Percentiles rank a stretch among this genome's conserved stretches.
Conservation (phyloP, 2,329 filamentous ascomycete genomes). For the Pseudogymnoascus sp. region DNA sequence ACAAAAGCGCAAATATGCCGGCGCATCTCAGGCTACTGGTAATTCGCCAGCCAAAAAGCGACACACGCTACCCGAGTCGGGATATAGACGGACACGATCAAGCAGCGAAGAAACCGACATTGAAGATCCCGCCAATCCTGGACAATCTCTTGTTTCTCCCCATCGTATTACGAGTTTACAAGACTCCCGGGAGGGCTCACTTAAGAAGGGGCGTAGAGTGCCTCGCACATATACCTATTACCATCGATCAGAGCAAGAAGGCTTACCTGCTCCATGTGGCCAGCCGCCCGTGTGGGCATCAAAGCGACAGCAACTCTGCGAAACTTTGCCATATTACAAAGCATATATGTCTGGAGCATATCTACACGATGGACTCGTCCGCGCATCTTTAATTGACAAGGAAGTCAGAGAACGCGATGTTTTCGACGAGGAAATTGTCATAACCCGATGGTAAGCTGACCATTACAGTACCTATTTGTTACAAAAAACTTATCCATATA, state of each 20-base stretch:
- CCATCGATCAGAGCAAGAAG: background rate
- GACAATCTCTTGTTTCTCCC: background rate
- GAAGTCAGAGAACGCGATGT: conserved; percentile 46
- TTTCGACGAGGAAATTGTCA: conserved; percentile 51
- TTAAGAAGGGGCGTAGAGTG: no score
- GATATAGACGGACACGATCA: no score
- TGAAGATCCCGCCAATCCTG: background rate
- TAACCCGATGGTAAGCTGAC: conserved; percentile 48
- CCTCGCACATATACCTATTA: background rate
- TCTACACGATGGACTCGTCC: conserved; percentile 38
- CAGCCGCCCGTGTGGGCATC: conserved; percentile 48
- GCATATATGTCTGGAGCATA: conserved; percentile 53
- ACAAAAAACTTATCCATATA: conserved; percentile 24
- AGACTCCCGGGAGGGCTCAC: no score
- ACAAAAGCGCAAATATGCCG: background rate
- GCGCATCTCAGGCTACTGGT: background rate
- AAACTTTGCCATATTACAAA: conserved; percentile 54
- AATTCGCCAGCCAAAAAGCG: background rate
- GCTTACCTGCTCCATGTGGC: background rate
- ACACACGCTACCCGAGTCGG: background rate
- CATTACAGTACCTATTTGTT: background rate
- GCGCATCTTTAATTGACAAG: conserved; percentile 51
- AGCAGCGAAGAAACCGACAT: background rate
- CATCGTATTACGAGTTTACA: no score
- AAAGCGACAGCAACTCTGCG: conserved; percentile 50